phyloP scores from a whole-genome alignment of 2,329 filamentous ascomycete species.

The Penicillium brevicompactum region DNA sequence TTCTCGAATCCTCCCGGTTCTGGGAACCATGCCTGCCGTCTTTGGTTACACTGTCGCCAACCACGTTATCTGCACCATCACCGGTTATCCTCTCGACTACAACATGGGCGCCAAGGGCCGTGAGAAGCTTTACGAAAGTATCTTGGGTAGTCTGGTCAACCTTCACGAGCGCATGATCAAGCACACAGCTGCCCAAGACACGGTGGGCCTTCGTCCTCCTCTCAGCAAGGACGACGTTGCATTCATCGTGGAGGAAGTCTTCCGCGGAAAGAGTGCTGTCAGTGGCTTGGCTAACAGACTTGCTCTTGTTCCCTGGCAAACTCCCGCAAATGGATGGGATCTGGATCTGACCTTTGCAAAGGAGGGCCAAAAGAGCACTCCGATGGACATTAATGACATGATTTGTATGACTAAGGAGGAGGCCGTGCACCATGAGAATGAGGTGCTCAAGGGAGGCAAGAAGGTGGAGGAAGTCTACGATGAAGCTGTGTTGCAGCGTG shows the following conservation, averaged over 20 bases:
- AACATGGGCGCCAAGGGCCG: slow-evolving; percentile 78
- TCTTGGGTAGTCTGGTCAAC: slow-evolving; percentile 73
- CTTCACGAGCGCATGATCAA: slow-evolving; percentile 75
- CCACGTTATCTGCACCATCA: slow-evolving; percentile 81
- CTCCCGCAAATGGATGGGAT: slow-evolving; percentile 62
- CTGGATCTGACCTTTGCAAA: slow-evolving; percentile 61
- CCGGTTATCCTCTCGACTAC: slow-evolving; percentile 77
- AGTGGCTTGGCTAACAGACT: slow-evolving; percentile 80
- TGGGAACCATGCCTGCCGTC: slow-evolving; percentile 96
- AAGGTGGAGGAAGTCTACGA: slow-evolving; percentile 74
- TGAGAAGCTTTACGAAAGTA: slow-evolving; percentile 89
- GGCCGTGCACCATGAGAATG: slow-evolving; percentile 74
- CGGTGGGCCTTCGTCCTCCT: slow-evolving; percentile 75
- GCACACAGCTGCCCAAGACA: slow-evolving; percentile 52
- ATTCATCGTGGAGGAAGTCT: slow-evolving; percentile 89
- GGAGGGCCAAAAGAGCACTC: slow-evolving; percentile 76
- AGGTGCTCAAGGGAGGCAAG: slow-evolving; percentile 72
- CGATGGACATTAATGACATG: slow-evolving; percentile 68
- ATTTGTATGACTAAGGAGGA: slow-evolving; percentile 96
- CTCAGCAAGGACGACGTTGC: slow-evolving; percentile 79
- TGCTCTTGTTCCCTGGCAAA: slow-evolving; percentile 77
- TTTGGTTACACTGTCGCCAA: slow-evolving; percentile 93
- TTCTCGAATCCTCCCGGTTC: slow-evolving; percentile 88
- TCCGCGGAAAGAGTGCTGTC: slow-evolving; percentile 76
- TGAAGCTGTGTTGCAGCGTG: slow-evolving; percentile 63